A percentile compares a stretch with the other conserved stretches of the same genome.
Conservation (phyloP, 2,329 filamentous ascomycete genomes). For the Aspergillus sergii region DNA sequence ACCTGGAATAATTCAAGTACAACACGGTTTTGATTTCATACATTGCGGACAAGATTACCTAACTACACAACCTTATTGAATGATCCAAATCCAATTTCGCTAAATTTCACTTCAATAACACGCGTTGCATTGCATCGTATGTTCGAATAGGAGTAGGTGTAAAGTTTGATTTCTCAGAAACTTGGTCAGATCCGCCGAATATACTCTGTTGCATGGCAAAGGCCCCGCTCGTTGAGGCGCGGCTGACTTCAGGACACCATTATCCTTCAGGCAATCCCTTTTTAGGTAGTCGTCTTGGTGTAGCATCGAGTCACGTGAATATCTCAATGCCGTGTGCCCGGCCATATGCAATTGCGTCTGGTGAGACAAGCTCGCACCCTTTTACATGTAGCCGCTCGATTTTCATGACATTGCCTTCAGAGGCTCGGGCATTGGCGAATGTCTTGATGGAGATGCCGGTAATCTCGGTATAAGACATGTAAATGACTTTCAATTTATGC, state of each 20-base stretch:
- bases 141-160: neutral
- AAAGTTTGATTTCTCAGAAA: neutral
- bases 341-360: conserved; percentile 38
- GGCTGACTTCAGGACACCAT: neutral
- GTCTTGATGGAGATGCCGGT: conserved; percentile 38
- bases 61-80: neutral
- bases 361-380: conserved; percentile 34
- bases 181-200: neutral
- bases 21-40: neutral
- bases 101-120: neutral
- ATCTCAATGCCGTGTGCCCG: conserved; percentile 32
- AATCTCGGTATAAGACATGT: conserved; percentile 38
- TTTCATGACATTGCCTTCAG: conserved; percentile 13
- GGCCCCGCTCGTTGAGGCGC: neutral
- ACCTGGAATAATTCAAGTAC: neutral
- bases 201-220: neutral
- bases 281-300: neutral
- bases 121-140: neutral
- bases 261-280: neutral
- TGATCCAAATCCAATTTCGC: neutral
- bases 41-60: neutral
- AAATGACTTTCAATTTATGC: conserved; percentile 33
- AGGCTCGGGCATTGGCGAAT: conserved; percentile 28
- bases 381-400: conserved; percentile 31
- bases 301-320: conserved; percentile 18